Evolutionary conservation across 2,329 filamentous ascomycete species (phyloP), one percentile per base, ranked within the genome.

Genomic region (Whalleya microplaca): DNA sequence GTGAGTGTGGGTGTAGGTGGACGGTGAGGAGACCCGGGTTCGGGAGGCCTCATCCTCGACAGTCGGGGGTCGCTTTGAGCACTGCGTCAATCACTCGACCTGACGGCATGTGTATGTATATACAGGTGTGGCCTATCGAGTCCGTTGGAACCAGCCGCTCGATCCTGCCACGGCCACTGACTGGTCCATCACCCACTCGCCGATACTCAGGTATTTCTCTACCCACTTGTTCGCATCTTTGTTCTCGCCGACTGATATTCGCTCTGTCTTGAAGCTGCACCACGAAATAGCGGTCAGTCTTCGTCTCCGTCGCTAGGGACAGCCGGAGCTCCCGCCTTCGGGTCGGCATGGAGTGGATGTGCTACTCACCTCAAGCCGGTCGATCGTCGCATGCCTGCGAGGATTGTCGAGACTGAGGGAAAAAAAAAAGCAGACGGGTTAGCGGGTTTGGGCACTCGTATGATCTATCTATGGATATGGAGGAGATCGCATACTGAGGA

Each of bases 121-220:
- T 27, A 27, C 9, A 27, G n/a, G 14, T 3, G 32, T 3, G 16
- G 29, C 45, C 80, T 80, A 96, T 79, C 93, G 85, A 75, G 86
- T 93, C 71, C 95, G 85, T 79, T 97, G 93, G 73, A 99, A 99
- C 77, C 87, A 99, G 58, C 88, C 84, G 72, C 91, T 96, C 47
- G 90, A 88, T 42, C 92, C 90, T 72, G 96, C 91, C 55, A 98
- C 85, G 41, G 93, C 93, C 29, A 98, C 92, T 27, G 92, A 96
- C 79, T 96, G 90, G 75, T 99, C 95, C 92, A 99, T 96, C 63
- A 97, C 90, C 86, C 92, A 96, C 80, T 99, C 95, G 67, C 95
- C 95, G 18, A 97, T 88, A 61, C 92, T 92, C 43, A 98, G 86
- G 75, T 98, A 98, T 73, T 89, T 94, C 71, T 94, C 89, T 65